Conservation (phyloP, 164 flowering plant genomes). For the Warburgia ugandensis region DNA sequence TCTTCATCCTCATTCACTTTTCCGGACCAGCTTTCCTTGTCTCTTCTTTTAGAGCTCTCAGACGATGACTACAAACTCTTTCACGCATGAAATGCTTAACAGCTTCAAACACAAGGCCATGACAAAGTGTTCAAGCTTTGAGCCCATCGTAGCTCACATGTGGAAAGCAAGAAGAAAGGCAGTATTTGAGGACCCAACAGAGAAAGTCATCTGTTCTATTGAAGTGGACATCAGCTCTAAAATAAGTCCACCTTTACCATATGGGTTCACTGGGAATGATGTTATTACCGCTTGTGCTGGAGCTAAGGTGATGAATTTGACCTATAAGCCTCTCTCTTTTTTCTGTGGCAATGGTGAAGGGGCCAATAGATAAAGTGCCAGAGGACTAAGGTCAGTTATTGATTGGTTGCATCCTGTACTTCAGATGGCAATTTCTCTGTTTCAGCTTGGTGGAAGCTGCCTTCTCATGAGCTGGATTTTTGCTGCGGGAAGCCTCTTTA, state of each 20-base stretch:
- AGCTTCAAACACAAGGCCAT: slow-evolving; percentile 24
- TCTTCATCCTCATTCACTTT: slow-evolving; percentile 29
- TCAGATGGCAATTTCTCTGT: slow-evolving; percentile 32
- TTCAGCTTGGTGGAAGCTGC: slow-evolving; percentile 43
- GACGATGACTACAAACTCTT: slow-evolving; percentile 25
- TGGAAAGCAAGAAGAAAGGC: slow-evolving; percentile 37
- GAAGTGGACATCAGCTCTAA: slow-evolving; percentile 37
- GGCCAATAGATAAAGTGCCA: slow-evolving; percentile 28
- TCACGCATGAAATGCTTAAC: slow-evolving; percentile 23
- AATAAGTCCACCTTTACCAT: slow-evolving; percentile 25
- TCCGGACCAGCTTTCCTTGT: slow-evolving; percentile 11
- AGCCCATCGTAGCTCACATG: slow-evolving; percentile 35
- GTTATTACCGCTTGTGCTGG: slow-evolving; percentile 39
- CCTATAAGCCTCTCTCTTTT: slow-evolving; percentile 24
- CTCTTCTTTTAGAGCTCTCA: slow-evolving; percentile 13
- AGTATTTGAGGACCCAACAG: slow-evolving; percentile 18
- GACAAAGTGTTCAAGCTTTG: slow-evolving; percentile 33
- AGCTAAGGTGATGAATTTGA: slow-evolving; percentile 28
- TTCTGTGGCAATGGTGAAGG: slow-evolving; percentile 25
- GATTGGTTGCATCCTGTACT: slow-evolving; percentile 43
- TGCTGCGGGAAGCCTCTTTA: slow-evolving; percentile 35
- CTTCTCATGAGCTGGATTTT: slow-evolving; percentile 34
- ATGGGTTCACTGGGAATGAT: slow-evolving; percentile 37
- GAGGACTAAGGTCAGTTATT: slow-evolving; percentile 36
- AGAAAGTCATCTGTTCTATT: slow-evolving; percentile 27